phyloP scores from a whole-genome alignment of 2,329 filamentous ascomycete species.

The Sclerotinia nivalis region DNA sequence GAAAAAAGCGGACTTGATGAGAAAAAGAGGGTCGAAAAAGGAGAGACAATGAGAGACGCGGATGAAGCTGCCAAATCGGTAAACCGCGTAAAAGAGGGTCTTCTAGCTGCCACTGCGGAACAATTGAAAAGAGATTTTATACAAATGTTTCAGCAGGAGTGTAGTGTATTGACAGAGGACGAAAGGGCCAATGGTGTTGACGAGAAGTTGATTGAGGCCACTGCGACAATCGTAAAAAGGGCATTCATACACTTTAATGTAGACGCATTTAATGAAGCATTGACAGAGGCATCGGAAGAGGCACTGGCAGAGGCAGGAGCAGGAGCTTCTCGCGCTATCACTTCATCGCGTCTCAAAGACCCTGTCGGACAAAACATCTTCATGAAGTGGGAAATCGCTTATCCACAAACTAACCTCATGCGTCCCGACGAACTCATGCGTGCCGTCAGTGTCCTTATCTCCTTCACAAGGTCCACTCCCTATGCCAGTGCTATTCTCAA shows the following conservation, averaged over 20 bases:
- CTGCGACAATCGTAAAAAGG: background rate
- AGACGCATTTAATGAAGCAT: background rate
- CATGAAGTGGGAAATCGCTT: background rate
- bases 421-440: background rate
- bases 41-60: background rate
- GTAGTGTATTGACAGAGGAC: background rate
- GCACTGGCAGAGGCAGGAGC: background rate
- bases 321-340: background rate
- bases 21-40: background rate
- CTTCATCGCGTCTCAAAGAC: no score
- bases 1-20: background rate
- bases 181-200: background rate
- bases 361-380: background rate
- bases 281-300: background rate
- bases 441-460: background rate
- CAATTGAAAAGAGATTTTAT: background rate
- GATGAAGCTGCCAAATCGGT: background rate
- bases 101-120: background rate
- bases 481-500: background rate
- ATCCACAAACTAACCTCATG: background rate
- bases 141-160: background rate
- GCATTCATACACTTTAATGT: background rate
- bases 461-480: background rate
- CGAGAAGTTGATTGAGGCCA: background rate
- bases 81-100: background rate